These are phyloP conservation scores for Trichoderma afroharzianum DNA, from an alignment of 2,329 filamentous ascomycete genomes.

Conservation along the genomic window DNA sequence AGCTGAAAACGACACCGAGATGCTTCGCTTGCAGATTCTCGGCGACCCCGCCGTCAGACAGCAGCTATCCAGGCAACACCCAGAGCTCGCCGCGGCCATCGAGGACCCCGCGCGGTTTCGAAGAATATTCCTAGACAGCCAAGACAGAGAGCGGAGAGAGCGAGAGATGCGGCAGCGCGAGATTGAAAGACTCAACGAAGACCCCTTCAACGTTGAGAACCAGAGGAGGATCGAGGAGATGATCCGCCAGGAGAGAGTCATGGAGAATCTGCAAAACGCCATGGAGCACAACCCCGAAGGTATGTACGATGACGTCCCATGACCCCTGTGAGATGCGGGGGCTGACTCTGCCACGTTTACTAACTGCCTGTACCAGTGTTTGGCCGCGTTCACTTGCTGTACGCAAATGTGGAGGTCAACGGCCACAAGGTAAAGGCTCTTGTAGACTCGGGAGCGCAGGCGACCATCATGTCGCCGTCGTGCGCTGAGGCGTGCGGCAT, in stretches of 20 bases:
- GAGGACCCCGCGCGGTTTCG: constrained; percentile 75
- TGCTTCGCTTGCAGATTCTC: constrained; percentile 76
- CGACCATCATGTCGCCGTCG: constrained; percentile 95
- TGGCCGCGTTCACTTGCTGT: constrained; percentile 91
- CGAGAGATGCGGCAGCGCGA: constrained; percentile 76
- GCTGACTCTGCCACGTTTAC: constrained; percentile 16
- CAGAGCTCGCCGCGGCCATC: constrained; percentile 71
- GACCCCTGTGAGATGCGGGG: constrained; percentile 6
- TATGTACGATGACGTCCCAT: constrained; percentile 35
- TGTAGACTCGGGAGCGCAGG: constrained; percentile 95
- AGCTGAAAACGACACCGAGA: constrained; percentile 66
- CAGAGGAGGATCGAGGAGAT: constrained; percentile 94
- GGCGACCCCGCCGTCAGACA: constrained; percentile 70
- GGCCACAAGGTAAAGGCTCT: constrained; percentile 89
- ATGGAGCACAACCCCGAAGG: constrained; percentile 98
- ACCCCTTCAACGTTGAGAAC: constrained; percentile 90
- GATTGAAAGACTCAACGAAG: constrained; percentile 82
- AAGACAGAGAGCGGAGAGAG: constrained; percentile 66
- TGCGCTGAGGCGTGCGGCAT: constrained; percentile 92
- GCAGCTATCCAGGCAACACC: constrained; percentile 67
- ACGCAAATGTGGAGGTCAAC: constrained; percentile 94
- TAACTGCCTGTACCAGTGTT: constrained; percentile 60
- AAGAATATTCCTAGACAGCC: constrained; percentile 64
- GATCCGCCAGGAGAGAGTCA: constrained; percentile 89
- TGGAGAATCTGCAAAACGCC: constrained; percentile 92